Conservation (phyloP, 352 stramenopile species). For the Pythium scleroteichum region DNA sequence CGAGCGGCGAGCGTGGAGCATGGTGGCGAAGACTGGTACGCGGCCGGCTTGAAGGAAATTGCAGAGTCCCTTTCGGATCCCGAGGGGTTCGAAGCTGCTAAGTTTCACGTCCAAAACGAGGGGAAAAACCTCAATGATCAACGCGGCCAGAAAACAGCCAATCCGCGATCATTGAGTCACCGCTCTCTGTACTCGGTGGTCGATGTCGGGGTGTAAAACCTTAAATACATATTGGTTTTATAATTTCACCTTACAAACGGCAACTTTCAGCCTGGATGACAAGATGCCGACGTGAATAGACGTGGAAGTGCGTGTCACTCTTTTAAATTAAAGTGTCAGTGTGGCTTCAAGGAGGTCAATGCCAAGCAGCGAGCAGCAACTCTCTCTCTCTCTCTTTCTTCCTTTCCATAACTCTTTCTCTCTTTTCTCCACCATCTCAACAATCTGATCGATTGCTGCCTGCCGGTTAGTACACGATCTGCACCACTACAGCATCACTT, state of each 20-base stretch:
- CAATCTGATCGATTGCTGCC: no score
- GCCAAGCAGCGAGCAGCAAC: no score
- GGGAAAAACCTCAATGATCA: conserved; percentile 17
- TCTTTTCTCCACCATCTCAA: no score
- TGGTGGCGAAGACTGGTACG: neutral
- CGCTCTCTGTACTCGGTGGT: conserved; percentile 13
- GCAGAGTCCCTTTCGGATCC: conserved; percentile 14
- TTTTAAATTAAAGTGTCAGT: conserved; percentile 27
- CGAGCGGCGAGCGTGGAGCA: conserved; percentile 32
- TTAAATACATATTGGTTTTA: conserved; percentile 17
- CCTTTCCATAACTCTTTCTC: no score
- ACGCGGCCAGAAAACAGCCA: neutral
- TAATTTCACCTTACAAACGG: conserved; percentile 21
- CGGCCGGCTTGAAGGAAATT: conserved; percentile 21
- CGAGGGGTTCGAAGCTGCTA: neutral
- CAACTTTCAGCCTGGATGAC: conserved; percentile 17
- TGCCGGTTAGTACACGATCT: no score
- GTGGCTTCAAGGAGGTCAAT: neutral
- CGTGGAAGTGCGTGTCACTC: conserved; percentile 26
- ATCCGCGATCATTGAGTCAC: neutral
- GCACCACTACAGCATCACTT: no score
- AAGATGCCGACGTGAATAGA: conserved; percentile 29
- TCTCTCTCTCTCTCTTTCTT: no score
- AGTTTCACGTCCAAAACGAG: conserved; percentile 17
- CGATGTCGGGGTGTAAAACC: conserved; percentile 7